Conservation (phyloP, 2,329 filamentous ascomycete species). For the Aureobasidium pullulans region DNA sequence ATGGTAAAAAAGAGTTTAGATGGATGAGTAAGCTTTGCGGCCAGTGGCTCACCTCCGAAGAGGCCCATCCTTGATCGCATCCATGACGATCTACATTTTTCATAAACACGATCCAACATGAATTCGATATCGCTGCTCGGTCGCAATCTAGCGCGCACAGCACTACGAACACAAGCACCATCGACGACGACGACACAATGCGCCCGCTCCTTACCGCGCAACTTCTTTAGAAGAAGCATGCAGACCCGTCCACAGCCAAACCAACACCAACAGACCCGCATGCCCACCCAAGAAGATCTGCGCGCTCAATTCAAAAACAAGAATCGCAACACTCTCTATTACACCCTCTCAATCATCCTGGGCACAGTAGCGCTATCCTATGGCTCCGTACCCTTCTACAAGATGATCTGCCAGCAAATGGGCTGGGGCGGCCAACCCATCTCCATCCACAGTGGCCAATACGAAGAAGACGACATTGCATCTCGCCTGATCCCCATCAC, state of each 20-base stretch:
- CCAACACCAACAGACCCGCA: conserved; percentile 27
- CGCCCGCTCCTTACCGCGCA: conserved; percentile 25
- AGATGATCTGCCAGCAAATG: conserved; percentile 75
- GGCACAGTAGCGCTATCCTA: conserved; percentile 75
- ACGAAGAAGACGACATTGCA: conserved; percentile 49
- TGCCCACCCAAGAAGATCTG: conserved; percentile 57
- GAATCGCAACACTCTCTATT: conserved; percentile 64
- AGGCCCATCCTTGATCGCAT: neutral
- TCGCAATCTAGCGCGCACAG: conserved; percentile 1
- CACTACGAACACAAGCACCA: conserved; percentile 19
- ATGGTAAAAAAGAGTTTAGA: neutral
- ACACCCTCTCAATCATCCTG: conserved; percentile 68
- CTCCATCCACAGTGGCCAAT: conserved; percentile 53
- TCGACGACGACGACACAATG: conserved; percentile 33
- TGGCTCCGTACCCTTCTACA: conserved; percentile 78
- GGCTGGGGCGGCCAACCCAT: conserved; percentile 92
- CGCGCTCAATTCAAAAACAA: conserved; percentile 57
- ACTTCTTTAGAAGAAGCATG: conserved; percentile 21
- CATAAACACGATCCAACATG: conserved; percentile 16
- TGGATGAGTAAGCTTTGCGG: conserved; percentile 18
- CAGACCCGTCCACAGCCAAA: conserved; percentile 26
- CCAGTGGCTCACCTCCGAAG: conserved; percentile 20
- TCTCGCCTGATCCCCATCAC: conserved; percentile 73
- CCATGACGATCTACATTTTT: neutral
- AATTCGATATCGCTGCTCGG: conserved; percentile 12